phyloP scores from a whole-genome alignment of 2,329 filamentous ascomycete genomes.

The Furcasterigmium furcatum region DNA sequence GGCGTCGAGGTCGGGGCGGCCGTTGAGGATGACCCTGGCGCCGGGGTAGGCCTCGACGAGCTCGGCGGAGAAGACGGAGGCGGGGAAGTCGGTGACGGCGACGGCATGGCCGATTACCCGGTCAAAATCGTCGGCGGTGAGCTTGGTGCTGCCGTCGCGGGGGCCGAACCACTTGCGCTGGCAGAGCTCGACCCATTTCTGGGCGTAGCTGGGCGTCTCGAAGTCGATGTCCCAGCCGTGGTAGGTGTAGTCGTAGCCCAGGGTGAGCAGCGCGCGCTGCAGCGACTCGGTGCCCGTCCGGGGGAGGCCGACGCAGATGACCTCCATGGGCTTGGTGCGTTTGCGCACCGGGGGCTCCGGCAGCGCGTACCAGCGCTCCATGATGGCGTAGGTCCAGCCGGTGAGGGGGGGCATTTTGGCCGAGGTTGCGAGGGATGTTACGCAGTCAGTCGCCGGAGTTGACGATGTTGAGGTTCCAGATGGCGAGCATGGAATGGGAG shows the following conservation, averaged over 20 bases:
- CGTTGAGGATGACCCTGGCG: too few species aligned
- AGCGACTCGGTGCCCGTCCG: conserved; percentile 30
- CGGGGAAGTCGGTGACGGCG: conserved; percentile 38
- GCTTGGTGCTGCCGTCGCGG: too few species aligned
- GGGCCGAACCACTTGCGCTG: conserved; percentile 21
- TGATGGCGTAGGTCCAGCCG: too few species aligned
- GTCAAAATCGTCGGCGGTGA: conserved; percentile 20
- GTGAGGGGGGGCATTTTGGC: too few species aligned
- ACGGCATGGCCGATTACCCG: conserved; percentile 19
- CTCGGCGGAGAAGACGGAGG: too few species aligned
- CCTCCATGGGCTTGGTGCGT: conserved; percentile 28
- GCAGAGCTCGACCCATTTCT: conserved; percentile 17
- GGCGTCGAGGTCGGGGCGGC: conserved; percentile 31
- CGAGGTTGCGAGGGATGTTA: too few species aligned
- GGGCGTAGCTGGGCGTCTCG: conserved; percentile 17
- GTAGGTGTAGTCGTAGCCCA: conserved; percentile 28
- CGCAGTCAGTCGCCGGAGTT: too few species aligned
- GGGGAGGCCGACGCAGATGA: conserved; percentile 27
- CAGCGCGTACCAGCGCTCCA: too few species aligned
- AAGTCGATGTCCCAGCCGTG: conserved; percentile 29
- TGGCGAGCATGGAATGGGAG: too few species aligned
- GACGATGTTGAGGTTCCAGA: too few species aligned
- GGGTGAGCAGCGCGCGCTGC: conserved; percentile 22
- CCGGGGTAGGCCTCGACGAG: too few species aligned
- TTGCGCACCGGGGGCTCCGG: conserved; percentile 16